phyloP scores from a whole-genome alignment of 2,329 filamentous ascomycete species.

The Fusarium verticillioides region DNA sequence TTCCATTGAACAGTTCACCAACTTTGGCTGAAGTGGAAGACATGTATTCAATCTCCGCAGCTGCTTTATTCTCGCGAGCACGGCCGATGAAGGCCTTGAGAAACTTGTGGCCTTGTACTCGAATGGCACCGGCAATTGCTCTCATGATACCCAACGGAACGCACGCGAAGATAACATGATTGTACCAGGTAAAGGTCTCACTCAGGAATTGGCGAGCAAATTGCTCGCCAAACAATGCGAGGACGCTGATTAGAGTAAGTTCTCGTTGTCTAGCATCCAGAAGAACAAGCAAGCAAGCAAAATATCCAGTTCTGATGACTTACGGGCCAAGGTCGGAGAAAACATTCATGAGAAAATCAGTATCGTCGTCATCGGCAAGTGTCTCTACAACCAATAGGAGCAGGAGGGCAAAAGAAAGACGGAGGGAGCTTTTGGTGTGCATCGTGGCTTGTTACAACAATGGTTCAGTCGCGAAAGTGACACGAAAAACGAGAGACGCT shows the following conservation, averaged over 20 bases:
- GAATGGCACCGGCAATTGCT: background rate
- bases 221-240: background rate
- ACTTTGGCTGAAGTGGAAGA: background rate
- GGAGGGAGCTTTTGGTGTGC: background rate
- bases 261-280: too few species aligned
- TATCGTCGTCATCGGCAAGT: background rate
- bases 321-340: background rate
- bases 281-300: background rate
- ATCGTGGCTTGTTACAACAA: background rate
- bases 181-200: background rate
- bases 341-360: background rate
- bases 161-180: background rate
- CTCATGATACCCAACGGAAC: background rate
- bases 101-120: fast-evolving
- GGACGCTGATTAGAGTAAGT: background rate
- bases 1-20: background rate
- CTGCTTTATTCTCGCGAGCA: background rate
- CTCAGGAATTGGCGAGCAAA: background rate
- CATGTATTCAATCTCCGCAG: background rate
- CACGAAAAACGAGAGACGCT: background rate
- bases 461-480: background rate
- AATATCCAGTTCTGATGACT: background rate
- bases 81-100: background rate
- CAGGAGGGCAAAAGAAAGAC: background rate
- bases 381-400: background rate